Evolutionary conservation across 768 basidiomycete species (phyloP), one percentile per base, ranked within the genome.

Genomic region (Podaxis pistillaris): DNA sequence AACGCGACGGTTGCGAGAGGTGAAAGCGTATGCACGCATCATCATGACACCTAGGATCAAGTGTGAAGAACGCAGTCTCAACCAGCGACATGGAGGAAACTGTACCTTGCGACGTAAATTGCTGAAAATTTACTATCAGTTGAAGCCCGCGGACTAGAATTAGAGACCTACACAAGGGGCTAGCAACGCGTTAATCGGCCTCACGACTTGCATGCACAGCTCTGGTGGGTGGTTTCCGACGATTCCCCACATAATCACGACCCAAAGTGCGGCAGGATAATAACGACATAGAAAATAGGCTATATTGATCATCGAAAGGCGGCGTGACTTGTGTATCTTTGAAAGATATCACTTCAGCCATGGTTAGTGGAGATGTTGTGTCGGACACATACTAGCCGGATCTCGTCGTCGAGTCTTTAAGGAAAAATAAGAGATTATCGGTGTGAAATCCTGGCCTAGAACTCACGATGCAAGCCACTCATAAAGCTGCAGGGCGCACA

Each of bases 11-110:
- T 69, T 73, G 49, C 77, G 73, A 4, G 78, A 78, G 4, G 77
- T 67, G 61, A 81, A 81, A 7, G 77, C 80, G 56, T 78, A 78
- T 17, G 79, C 76, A 36, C 80, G 73, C 74, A 79, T 78, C 57
- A 79, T 33, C 73, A 81, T 79, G 28, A 81, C 78, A 51, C 69
- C 79, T 80, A 57, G 2, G 19, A 22, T 33, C 15, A 15, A 30
- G 17, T 58, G n/a, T 28, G 13, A 46, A 17, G 37, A 44, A 54
- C 28, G 12, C 11, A 1, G 26, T 11, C 12, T 24, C 3, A 9
- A 1, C 4, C 33, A 58, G 60, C 56, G 19, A 37, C 4, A 38
- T 36, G 17, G 53, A 36, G 33, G 28, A 58, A 49, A 6, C 36
- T n/a, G 17, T 59, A 76, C 79, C 78, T 73, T 78, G 78, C 1